Conservation (phyloP, 2,329 filamentous ascomycete species). For the Fusarium coicis region DNA sequence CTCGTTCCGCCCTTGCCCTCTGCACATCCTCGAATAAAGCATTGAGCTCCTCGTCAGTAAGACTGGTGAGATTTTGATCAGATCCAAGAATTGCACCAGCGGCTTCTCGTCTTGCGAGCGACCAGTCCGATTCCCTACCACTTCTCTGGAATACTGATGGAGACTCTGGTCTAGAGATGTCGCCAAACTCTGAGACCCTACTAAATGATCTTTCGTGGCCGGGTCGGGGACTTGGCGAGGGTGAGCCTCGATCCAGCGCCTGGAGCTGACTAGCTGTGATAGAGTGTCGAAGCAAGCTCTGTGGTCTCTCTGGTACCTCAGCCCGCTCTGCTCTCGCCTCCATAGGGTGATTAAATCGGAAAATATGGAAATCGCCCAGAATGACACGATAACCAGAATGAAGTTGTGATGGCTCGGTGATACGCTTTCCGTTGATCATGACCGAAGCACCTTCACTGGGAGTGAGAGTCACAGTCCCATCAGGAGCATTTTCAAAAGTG, state of each 20-base stretch:
- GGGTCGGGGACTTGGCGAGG: conserved; percentile 72
- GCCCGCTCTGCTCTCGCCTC: conserved; percentile 93
- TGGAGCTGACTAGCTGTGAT: conserved; percentile 71
- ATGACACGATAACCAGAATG: conserved; percentile 96
- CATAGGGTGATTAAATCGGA: conserved; percentile 97
- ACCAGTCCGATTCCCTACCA: conserved; percentile 91
- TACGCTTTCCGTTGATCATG: conserved; percentile 96
- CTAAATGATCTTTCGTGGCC: conserved; percentile 85
- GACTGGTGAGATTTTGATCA: conserved; percentile 88
- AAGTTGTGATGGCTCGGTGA: conserved; percentile 85
- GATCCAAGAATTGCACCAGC: conserved; percentile 88
- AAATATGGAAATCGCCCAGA: conserved; percentile 97
- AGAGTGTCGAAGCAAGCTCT: conserved; percentile 88
- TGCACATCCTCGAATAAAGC: conserved; percentile 94
- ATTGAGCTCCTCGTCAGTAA: conserved; percentile 95
- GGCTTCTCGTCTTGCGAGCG: conserved; percentile 91
- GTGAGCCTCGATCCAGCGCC: conserved; percentile 63
- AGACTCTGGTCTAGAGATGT: conserved; percentile 78
- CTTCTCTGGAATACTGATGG: conserved; percentile 73
- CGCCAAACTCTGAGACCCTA: conserved; percentile 81
- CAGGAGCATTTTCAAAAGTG: conserved; percentile 85
- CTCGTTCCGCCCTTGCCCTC: conserved; percentile 80
- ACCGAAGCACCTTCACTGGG: conserved; percentile 93
- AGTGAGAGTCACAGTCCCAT: conserved; percentile 91
- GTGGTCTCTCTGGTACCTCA: conserved; percentile 66